Evolutionary conservation across 768 basidiomycete species (phyloP).

Genomic region (Podaxis sp.): DNA sequence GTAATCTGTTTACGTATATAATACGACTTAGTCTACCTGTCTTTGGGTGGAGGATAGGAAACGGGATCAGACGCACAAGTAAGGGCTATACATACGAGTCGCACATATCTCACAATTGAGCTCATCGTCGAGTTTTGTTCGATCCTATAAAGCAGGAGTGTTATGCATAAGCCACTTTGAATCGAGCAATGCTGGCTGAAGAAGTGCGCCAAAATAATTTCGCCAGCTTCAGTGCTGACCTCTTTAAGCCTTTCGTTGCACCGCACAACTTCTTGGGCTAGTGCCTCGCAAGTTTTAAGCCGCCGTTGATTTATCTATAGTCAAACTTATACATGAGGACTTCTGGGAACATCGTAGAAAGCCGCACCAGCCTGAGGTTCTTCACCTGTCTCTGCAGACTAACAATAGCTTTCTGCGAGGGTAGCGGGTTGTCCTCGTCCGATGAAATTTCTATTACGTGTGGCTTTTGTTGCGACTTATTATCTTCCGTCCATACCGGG

Average conservation of each 20-base stretch:
- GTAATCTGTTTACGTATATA: slow-evolving; percentile 40
- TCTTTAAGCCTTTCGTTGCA: slow-evolving; percentile 4
- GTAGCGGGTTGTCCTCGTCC: slow-evolving; percentile 42
- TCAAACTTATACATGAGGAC: background rate
- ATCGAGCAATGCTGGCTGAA: background rate
- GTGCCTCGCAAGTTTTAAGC: slow-evolving; percentile 24
- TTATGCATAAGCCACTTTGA: slow-evolving; percentile 1
- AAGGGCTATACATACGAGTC: slow-evolving; percentile 63
- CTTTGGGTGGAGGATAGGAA: no score
- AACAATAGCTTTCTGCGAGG: slow-evolving; percentile 20
- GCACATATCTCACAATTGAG: slow-evolving; percentile 67
- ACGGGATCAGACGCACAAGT: slow-evolving; percentile 46
- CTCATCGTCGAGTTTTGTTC: slow-evolving; percentile 48
- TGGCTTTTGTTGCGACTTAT: slow-evolving; percentile 17
- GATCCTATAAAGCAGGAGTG: slow-evolving; percentile 31
- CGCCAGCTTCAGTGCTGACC: slow-evolving; percentile 19
- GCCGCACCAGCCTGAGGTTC: slow-evolving; percentile 42
- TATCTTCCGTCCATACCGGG: slow-evolving; percentile 18
- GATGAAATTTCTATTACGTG: slow-evolving; percentile 61
- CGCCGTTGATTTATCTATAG: slow-evolving; percentile 31
- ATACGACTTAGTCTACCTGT: slow-evolving; percentile 5
- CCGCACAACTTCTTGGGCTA: background rate
- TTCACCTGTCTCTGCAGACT: slow-evolving; percentile 41
- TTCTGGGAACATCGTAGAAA: background rate
- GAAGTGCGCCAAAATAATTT: slow-evolving; percentile 30